A percentile compares a stretch with the other conserved stretches of the same genome.
Evolutionary conservation across 2,329 filamentous ascomycete species (phyloP).

Genomic region (Piedraia hortae): DNA sequence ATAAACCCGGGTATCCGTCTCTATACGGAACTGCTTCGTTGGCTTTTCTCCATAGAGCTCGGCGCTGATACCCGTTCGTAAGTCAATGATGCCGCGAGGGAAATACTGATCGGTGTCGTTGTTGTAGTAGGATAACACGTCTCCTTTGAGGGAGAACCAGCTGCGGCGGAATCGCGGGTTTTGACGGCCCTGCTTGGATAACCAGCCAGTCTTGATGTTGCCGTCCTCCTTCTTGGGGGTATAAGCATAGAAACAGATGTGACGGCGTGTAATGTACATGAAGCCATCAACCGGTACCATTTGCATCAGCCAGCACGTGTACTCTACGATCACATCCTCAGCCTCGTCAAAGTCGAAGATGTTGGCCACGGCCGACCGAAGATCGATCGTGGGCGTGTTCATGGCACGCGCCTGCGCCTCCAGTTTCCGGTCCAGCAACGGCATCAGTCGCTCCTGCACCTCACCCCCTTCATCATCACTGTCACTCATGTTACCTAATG

Average conservation of each 20-base stretch:
- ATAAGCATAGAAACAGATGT: constrained; percentile 93
- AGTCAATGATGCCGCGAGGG: constrained; percentile 68
- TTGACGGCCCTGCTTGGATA: constrained; percentile 66
- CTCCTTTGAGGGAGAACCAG: constrained; percentile 80
- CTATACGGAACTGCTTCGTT: constrained; percentile 47
- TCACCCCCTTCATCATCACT: too few relatives aligned
- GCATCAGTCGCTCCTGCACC: too few relatives aligned
- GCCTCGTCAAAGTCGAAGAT: constrained; percentile 62
- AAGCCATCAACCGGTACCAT: constrained; percentile 81
- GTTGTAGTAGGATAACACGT: constrained; percentile 71
- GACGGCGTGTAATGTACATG: constrained; percentile 77
- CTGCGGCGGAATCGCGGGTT: constrained; percentile 73
- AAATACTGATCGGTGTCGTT: constrained; percentile 74
- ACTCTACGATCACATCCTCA: constrained; percentile 75
- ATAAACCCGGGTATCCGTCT: constrained; percentile 59
- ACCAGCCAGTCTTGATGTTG: constrained; percentile 60
- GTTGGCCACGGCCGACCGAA: constrained; percentile 8
- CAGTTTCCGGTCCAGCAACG: too few relatives aligned
- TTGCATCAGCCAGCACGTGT: constrained; percentile 77
- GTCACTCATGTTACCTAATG: too few relatives aligned
- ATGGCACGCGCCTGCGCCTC: too few relatives aligned
- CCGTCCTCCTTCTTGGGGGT: constrained; percentile 70
- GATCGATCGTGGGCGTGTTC: too few relatives aligned
- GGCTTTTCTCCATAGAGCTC: constrained; percentile 19
- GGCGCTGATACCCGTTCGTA: constrained; percentile 79